Percentiles rank a stretch among this genome's conserved stretches.
These are phyloP conservation scores for Symbiotaphrina buchneri DNA, from an alignment of 495 filamentous ascomycete species.

Conservation along the genomic window DNA sequence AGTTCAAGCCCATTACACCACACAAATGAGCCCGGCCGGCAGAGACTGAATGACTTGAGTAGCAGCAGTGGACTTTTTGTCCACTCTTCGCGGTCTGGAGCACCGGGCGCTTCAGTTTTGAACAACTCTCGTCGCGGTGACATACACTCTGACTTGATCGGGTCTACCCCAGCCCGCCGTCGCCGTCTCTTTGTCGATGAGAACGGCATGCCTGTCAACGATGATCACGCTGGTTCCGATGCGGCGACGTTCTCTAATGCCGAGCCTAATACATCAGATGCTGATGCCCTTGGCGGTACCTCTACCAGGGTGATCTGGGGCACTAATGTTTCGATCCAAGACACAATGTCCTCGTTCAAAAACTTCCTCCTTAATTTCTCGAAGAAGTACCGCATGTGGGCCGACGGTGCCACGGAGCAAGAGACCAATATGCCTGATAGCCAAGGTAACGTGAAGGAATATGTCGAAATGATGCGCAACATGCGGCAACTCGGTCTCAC, in stretches of 20 bases:
- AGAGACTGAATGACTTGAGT: conserved; percentile 33
- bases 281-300: conserved; percentile 60
- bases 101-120: conserved; percentile 20
- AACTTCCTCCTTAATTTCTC: conserved; percentile 82
- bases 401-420: conserved; percentile 57
- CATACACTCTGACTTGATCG: conserved; percentile 54
- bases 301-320: conserved; percentile 84
- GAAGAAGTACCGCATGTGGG: conserved; percentile 80
- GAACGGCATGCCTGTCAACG: conserved; percentile 43
- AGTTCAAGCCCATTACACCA: conserved; percentile 58
- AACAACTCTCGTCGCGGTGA: conserved; percentile 47
- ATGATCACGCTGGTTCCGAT: conserved; percentile 37
- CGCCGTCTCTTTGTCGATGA: conserved; percentile 65
- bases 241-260: conserved; percentile 69
- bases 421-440: conserved; percentile 37
- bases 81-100: conserved; percentile 30
- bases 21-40: conserved; percentile 19
- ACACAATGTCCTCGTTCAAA: conserved; percentile 69
- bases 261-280: conserved; percentile 77
- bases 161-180: conserved; percentile 34
- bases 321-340: conserved; percentile 82
- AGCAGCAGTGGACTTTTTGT: conserved; percentile 79
- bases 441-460: conserved; percentile 36
- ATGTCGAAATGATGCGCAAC: conserved; percentile 66
- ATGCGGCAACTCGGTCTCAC: conserved; percentile 73